These are phyloP conservation scores for Microcos paniculata DNA, from an alignment of 345 rosid species.

Conservation along the genomic window DNA sequence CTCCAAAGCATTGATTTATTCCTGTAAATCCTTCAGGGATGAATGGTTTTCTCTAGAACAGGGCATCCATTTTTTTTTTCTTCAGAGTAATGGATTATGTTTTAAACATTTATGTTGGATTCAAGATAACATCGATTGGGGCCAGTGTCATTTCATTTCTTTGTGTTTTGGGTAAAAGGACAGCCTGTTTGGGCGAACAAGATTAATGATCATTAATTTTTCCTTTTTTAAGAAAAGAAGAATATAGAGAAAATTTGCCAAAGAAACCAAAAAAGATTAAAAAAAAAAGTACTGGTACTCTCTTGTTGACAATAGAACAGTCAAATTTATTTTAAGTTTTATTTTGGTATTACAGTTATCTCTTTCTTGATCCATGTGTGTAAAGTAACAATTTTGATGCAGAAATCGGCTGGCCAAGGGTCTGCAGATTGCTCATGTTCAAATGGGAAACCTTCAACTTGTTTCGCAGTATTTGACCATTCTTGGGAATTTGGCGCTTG, in stretches of 20 bases:
- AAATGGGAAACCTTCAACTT: slow-evolving; percentile 96
- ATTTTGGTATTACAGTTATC: neutral
- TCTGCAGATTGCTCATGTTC: slow-evolving; percentile 83
- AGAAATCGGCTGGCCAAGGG: slow-evolving; percentile 94
- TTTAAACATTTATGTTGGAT: neutral
- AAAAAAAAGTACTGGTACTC: neutral
- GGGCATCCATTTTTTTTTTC: neutral
- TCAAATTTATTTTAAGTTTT: slow-evolving; percentile 2
- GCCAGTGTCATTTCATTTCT: neutral
- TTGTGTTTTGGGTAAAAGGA: neutral
- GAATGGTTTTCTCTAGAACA: neutral
- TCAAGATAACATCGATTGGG: neutral
- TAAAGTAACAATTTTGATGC: slow-evolving; percentile 29
- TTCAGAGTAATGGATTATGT: neutral
- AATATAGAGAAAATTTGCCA: neutral
- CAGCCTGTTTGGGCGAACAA: neutral
- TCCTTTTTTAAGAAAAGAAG: neutral
- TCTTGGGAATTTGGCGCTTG: slow-evolving; percentile 90
- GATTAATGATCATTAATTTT: neutral
- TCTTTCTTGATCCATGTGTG: neutral
- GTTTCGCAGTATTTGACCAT: slow-evolving; percentile 89
- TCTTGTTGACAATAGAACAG: neutral
- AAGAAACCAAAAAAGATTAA: neutral
- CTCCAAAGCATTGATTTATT: neutral
- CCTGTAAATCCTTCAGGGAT: slow-evolving; percentile 8